phyloP scores from a whole-genome alignment of 768 basidiomycete species.

The Suillus subluteus region DNA sequence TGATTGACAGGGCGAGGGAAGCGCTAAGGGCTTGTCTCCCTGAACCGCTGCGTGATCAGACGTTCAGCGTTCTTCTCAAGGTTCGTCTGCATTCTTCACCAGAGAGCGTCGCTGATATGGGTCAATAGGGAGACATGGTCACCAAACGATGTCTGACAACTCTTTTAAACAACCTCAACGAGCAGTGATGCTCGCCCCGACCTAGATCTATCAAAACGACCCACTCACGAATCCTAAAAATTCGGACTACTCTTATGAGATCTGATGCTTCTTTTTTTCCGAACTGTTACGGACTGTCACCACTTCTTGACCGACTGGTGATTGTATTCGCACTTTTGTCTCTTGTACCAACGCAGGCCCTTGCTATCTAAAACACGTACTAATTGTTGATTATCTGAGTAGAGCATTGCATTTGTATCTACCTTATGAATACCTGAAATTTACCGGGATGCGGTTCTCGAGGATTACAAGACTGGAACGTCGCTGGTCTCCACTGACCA shows the following conservation, averaged over 20 bases:
- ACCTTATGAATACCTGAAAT: conserved; percentile 32
- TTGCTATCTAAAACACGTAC: conserved; percentile 33
- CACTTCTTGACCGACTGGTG: conserved; percentile 6
- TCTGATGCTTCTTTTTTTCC: background rate
- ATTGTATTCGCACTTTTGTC: conserved; percentile 31
- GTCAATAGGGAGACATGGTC: conserved; percentile 88
- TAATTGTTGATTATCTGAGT: conserved; percentile 36
- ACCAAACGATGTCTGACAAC: conserved; percentile 94
- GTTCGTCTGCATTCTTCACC: conserved; percentile 40
- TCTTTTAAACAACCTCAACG: conserved; percentile 84
- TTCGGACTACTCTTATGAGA: conserved; percentile 4
- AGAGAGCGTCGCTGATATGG: conserved; percentile 18
- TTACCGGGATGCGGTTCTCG: background rate
- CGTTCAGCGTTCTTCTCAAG: conserved; percentile 90
- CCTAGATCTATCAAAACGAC: conserved; percentile 1
- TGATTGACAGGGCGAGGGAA: conserved; percentile 77
- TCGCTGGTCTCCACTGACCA: background rate
- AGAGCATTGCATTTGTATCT: conserved; percentile 28
- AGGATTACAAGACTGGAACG: background rate
- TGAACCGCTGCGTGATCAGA: conserved; percentile 92
- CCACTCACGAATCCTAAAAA: conserved; percentile 7
- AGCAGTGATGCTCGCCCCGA: conserved; percentile 43
- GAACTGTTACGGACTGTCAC: conserved; percentile 9
- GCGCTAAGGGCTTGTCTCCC: conserved; percentile 95
- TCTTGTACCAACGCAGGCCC: conserved; percentile 31